These are phyloP conservation scores for Pythium utonaiense DNA, from an alignment of 352 stramenopile species.

Conservation along the genomic window DNA sequence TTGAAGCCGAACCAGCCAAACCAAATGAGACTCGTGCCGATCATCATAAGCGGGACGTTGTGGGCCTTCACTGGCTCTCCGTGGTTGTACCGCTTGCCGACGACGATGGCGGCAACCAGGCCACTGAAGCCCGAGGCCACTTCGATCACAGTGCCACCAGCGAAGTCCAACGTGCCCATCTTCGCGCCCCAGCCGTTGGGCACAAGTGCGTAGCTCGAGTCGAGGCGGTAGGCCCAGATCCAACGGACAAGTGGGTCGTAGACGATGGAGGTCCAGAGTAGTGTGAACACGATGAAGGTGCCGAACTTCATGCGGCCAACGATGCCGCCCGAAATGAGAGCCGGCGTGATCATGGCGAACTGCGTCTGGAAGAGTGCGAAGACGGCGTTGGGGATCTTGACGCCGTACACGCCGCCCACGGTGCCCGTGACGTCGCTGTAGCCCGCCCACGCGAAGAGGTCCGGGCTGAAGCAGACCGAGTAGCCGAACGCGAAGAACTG, in stretches of 20 bases:
- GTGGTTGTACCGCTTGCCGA: constrained; percentile 76
- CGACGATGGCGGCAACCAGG: constrained; percentile 62
- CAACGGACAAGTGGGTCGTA: constrained; percentile 84
- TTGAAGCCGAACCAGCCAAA: constrained; percentile 89
- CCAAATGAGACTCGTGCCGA: constrained; percentile 71
- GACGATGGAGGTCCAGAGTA: constrained; percentile 80
- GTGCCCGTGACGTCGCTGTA: constrained; percentile 54
- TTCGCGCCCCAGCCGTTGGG: constrained; percentile 62
- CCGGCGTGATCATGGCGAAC: constrained; percentile 80
- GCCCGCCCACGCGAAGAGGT: constrained; percentile 54
- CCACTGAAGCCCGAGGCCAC: constrained; percentile 75
- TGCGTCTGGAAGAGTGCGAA: constrained; percentile 83
- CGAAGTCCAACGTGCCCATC: constrained; percentile 78
- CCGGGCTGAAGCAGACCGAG: constrained; percentile 55
- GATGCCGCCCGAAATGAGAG: constrained; percentile 70
- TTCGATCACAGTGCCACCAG: constrained; percentile 82
- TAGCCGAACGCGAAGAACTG: constrained; percentile 81
- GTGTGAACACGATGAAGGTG: constrained; percentile 69
- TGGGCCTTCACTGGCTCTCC: constrained; percentile 66
- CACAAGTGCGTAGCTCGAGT: constrained; percentile 38
- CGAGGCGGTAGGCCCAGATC: constrained; percentile 79
- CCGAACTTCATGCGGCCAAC: constrained; percentile 84
- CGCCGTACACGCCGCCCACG: constrained; percentile 49
- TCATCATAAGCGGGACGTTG: constrained; percentile 85
- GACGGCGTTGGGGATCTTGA: constrained; percentile 58